Percentiles rank a stretch among this genome's conserved stretches.
phyloP scores from a whole-genome alignment of 768 basidiomycete genomes.

The Suillus cothurnatus region DNA sequence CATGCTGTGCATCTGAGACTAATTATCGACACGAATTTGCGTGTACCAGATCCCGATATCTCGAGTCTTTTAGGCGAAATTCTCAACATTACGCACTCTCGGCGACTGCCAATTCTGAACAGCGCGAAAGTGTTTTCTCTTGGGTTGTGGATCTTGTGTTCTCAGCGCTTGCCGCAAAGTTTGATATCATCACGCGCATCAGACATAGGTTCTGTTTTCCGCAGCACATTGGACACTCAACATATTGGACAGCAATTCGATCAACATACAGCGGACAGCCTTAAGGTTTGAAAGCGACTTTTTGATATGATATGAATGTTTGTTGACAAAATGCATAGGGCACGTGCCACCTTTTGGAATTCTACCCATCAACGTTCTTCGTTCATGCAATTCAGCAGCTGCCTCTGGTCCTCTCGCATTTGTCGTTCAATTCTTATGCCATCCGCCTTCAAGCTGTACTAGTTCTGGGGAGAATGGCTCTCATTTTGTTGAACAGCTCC shows the following conservation, averaged over 20 bases:
- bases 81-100: constrained; percentile 42
- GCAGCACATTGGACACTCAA: constrained; percentile 36
- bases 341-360: constrained; percentile 25
- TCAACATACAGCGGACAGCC: constrained; percentile 24
- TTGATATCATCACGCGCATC: constrained; percentile 36
- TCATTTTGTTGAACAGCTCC: constrained; percentile 30
- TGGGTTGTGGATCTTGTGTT: constrained; percentile 51
- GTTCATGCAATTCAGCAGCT: constrained; percentile 22
- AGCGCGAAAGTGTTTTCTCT: constrained; percentile 48
- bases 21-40: constrained; percentile 9
- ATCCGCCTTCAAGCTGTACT: constrained; percentile 25
- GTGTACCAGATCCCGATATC: constrained; percentile 44
- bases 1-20: neutral
- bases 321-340: constrained; percentile 18
- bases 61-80: constrained; percentile 45
- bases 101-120: constrained; percentile 39
- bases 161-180: constrained; percentile 47
- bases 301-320: neutral
- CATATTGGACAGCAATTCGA: constrained; percentile 16
- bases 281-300: constrained; percentile 25
- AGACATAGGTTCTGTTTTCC: constrained; percentile 39
- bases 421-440: constrained; percentile 18
- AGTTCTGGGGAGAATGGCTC: constrained; percentile 28
- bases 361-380: constrained; percentile 20
- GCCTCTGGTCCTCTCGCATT: constrained; percentile 20